Base-by-base conservation (phyloP, 352 stramenopile genomes). In the Phytopythium chamaehyphon region DNA sequence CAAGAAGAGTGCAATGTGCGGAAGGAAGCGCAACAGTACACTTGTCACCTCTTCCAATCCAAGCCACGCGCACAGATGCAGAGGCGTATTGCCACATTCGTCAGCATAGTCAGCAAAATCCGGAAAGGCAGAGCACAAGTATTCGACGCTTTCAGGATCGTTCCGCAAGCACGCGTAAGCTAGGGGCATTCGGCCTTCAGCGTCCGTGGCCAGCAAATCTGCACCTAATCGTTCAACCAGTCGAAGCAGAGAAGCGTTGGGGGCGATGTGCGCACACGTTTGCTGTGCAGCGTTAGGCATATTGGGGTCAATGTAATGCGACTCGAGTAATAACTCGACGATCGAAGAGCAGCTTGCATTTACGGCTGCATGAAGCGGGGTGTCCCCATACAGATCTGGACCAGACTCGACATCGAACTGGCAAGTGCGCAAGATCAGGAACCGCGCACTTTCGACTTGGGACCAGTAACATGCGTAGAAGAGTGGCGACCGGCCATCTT, bases 51-150 rank as follows among this genome's bases (percentile, higher is more conserved):
- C 46, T 10, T 62, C 16, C 0, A 66, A 64, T 0, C 77, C 80
- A 9, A 72, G 54, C 61, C 68, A 83, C 14, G 74, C 73, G 2
- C 75, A 64, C 36, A 86, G 62, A 39, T 91, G 77, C 52, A 89
- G 50, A 42, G 75, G 75, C 23, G 77, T 89, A 37, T 89, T 84
- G n/a, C 80, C 80, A 24, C 66, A 59, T 3, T 62, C 51, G 40
- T 90, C 80, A 2, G 75, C 72, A 43, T 88, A 90, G 54, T 88
- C 77, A 11, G 79, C 71, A 54, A 90, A 88, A 23, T 88, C 77
- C 0, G 73, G 71, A 33, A 82, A 62, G 18, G 73, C 63, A 1
- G 40, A 47, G 40, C 71, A 84, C 31, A 90, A 55, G 50, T 74
- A 83, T 31, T 56, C 48, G 26, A 88, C 73, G 52, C 77, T 85